Conservation (phyloP, 805 yeast species). For the Ascoidea tarda region DNA sequence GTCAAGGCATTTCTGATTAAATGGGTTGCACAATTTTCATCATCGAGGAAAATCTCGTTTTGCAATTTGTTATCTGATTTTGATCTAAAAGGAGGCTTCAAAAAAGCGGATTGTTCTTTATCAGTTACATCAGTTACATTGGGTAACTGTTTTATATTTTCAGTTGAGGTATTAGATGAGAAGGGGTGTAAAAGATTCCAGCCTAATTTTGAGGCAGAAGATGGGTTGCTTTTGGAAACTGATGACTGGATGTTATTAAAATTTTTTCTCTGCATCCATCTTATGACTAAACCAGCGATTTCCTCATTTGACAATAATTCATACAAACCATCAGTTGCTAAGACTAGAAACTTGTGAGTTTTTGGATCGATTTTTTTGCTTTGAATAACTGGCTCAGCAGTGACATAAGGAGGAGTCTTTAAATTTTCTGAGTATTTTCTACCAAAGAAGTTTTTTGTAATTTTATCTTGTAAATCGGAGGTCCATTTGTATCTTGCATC, state of each 20-base stretch:
- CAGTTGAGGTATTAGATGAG: background rate
- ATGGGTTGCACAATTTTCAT: conserved; percentile 84
- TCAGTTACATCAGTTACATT: conserved; percentile 48
- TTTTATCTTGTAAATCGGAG: conserved; percentile 53
- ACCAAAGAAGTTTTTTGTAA: conserved; percentile 71
- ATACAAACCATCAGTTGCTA: conserved; percentile 90
- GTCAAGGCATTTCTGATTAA: conserved; percentile 84
- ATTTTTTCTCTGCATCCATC: conserved; percentile 76
- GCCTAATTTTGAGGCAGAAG: background rate
- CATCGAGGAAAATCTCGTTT: conserved; percentile 39
- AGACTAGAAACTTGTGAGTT: conserved; percentile 71
- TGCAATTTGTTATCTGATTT: conserved; percentile 18
- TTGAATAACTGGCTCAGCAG: conserved; percentile 89
- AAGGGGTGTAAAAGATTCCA: background rate
- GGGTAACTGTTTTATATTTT: conserved; percentile 24
- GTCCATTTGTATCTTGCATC: conserved; percentile 90
- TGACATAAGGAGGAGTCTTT: conserved; percentile 90
- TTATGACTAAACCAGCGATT: conserved; percentile 80
- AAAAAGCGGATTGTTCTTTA: conserved; percentile 36
- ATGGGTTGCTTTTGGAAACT: background rate
- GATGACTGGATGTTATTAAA: conserved; percentile 2
- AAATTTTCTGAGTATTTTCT: conserved; percentile 58
- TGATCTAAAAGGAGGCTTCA: conserved; percentile 66
- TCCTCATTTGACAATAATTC: conserved; percentile 89
- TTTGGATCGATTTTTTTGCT: conserved; percentile 60